Base-by-base conservation (phyloP, 2,329 filamentous ascomycete genomes). In the Epichloe bromicola region DNA sequence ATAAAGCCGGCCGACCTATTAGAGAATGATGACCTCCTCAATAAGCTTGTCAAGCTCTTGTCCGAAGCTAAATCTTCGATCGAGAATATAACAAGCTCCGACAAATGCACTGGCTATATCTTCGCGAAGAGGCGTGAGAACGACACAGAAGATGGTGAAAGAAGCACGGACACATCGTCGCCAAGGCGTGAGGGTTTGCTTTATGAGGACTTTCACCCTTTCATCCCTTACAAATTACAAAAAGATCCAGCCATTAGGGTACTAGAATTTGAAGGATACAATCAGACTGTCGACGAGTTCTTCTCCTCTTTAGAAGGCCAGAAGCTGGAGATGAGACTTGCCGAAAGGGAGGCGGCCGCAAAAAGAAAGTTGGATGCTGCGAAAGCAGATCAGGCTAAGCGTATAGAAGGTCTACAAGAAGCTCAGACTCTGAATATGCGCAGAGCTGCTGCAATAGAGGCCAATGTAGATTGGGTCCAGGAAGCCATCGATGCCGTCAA, bases 241-340 rank as follows among this genome's bases (percentile, higher is more conserved):
- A 73, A 78, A 6, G 81, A 89, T 51, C 71, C 80, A 0, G 70
- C 74, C 0, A 78, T 83, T 23, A 77, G 80, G 3, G 80, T 95
- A 15, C 62, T 97, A 12, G 79, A 87, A 50, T 89, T 90, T 57
- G 78, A 88, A 6, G 85, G 83, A 10, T 97, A 94, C 72, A 96
- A 96, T 66, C 86, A 85, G 62, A 93, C 89, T 0, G 89, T 95
- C 0, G 93, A 98, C 63, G 88, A 95, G 58, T 98, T 96, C 70
- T 97, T 95, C 66, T 97, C 93, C 0, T 97, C 91, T 0, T 80
- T 97, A 26, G 93, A 98, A 68, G 88, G 90, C 0, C 91, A 96
- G 64, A 95, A 88, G 63, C 74, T 97, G 1, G 86, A 95, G 65
- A 94, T 88, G 1, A 79, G 82, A 49, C 70, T 97, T 4, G 81